Evolutionary conservation across 495 filamentous ascomycete species (phyloP).

Genomic region (Trichoderma reesei): DNA sequence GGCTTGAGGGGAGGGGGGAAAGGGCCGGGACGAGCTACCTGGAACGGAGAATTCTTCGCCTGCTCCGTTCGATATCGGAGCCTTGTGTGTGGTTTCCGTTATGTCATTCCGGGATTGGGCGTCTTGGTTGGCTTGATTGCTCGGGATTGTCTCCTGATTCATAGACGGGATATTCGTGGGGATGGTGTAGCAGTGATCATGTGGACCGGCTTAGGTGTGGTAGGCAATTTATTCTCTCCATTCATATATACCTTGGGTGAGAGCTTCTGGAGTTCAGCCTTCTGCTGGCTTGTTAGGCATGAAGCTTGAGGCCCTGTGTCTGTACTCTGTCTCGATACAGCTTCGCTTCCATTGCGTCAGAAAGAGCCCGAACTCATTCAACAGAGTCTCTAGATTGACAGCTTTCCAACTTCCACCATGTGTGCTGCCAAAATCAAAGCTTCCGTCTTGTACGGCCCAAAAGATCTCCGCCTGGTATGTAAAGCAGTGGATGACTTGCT

Average conservation of each 20-base stretch:
- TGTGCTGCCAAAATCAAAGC: constrained; percentile 35
- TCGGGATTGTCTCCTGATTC: background rate
- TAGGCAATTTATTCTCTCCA: too few relatives aligned
- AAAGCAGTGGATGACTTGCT: background rate
- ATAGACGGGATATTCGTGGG: background rate
- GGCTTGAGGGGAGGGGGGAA: background rate
- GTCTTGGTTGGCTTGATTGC: background rate
- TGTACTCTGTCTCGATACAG: too few relatives aligned
- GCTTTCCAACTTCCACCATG: background rate
- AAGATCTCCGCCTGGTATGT: constrained; percentile 56
- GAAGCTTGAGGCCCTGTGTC: too few relatives aligned
- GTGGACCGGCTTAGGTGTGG: too few relatives aligned
- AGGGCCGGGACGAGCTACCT: background rate
- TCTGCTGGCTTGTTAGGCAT: too few relatives aligned
- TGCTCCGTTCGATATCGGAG: background rate
- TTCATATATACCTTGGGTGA: too few relatives aligned
- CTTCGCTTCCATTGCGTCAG: too few relatives aligned
- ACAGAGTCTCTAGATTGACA: background rate
- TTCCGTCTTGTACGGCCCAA: constrained; percentile 60
- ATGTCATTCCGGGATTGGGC: background rate
- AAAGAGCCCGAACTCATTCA: too few relatives aligned
- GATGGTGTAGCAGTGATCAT: too few relatives aligned
- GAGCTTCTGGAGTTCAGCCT: too few relatives aligned
- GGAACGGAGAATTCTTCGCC: background rate
- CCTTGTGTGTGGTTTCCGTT: background rate